Evolutionary conservation across 73 alveolate genomes (phyloP).

Genomic region (Paramecium pentaurelia): DNA sequence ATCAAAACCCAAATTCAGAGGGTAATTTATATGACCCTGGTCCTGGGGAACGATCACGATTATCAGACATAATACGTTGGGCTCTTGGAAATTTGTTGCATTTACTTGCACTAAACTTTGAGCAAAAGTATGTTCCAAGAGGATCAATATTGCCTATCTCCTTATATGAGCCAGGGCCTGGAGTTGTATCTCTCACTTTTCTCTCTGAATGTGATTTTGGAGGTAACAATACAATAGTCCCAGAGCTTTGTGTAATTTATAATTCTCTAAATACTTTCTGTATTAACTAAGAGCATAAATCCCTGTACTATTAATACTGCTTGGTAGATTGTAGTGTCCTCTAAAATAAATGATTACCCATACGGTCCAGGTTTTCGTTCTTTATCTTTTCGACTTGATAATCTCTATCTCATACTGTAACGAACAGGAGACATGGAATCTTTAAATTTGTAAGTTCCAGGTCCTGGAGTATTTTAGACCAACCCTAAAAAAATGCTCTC

Average conservation of each 20-base stretch:
- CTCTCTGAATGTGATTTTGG: background rate
- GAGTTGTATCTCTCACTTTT: background rate
- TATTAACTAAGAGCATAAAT: slow-evolving; percentile 11
- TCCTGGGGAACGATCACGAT: slow-evolving; percentile 39
- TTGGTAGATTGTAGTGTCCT: slow-evolving; percentile 24
- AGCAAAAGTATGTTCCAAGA: background rate
- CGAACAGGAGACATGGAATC: background rate
- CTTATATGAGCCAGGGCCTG: slow-evolving; percentile 31
- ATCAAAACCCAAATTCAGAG: slow-evolving; percentile 53
- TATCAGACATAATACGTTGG: background rate
- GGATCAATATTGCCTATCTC: slow-evolving; percentile 30
- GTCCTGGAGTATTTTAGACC: slow-evolving; percentile 54
- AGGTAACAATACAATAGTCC: slow-evolving; percentile 20
- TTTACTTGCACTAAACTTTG: slow-evolving; percentile 24
- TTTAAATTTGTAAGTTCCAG: slow-evolving; percentile 31
- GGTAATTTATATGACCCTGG: slow-evolving; percentile 59
- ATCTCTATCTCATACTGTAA: slow-evolving; percentile 13
- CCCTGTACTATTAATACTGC: background rate
- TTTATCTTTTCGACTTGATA: background rate
- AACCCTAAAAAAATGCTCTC: slow-evolving; percentile 23
- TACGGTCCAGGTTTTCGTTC: slow-evolving; percentile 42
- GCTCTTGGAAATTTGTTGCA: slow-evolving; percentile 27
- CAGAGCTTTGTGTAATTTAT: background rate
- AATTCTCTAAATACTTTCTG: background rate
- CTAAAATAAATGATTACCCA: background rate